These are phyloP conservation scores for Gyromitra esculenta DNA, from an alignment of 2,329 filamentous ascomycete genomes.

Conservation along the genomic window DNA sequence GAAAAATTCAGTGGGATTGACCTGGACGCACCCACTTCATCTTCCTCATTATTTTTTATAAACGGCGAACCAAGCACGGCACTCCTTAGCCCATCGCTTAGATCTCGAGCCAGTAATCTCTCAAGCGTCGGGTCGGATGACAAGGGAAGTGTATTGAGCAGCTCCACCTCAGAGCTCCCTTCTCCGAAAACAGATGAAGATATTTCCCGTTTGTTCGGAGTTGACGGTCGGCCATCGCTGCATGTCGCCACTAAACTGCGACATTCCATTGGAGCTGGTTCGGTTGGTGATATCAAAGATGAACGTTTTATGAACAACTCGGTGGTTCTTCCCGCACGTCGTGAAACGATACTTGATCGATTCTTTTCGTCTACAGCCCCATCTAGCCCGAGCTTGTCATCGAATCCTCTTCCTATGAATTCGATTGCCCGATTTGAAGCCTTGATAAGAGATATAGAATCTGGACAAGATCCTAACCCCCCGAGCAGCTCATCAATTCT, in stretches of 20 bases:
- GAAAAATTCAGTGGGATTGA: conserved; percentile 45
- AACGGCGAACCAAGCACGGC: conserved; percentile 55
- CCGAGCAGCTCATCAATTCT: conserved; percentile 4
- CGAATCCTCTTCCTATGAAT: conserved; percentile 47
- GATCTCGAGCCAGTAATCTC: conserved; percentile 53
- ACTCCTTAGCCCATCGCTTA: conserved; percentile 53
- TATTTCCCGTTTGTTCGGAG: conserved; percentile 8
- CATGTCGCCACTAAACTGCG: conserved; percentile 43
- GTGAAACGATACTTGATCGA: conserved; percentile 56
- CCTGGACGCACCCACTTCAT: conserved; percentile 25
- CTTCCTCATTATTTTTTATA: conserved; percentile 51
- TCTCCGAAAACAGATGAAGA: conserved; percentile 24
- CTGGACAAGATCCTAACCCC: conserved; percentile 7
- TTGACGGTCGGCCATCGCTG: conserved; percentile 24
- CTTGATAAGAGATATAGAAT: conserved; percentile 51
- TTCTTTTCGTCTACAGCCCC: conserved; percentile 53
- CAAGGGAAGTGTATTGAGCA: conserved; percentile 46
- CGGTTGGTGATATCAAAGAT: background rate
- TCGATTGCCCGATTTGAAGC: conserved; percentile 56
- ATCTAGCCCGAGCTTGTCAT: conserved; percentile 26
- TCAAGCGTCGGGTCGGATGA: conserved; percentile 54
- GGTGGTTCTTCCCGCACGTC: conserved; percentile 19
- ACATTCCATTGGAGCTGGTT: conserved; percentile 15
- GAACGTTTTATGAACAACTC: background rate
- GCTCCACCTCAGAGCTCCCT: conserved; percentile 48